Base-by-base conservation (phyloP, 352 stramenopile genomes). In the Globisporangium splendens region DNA sequence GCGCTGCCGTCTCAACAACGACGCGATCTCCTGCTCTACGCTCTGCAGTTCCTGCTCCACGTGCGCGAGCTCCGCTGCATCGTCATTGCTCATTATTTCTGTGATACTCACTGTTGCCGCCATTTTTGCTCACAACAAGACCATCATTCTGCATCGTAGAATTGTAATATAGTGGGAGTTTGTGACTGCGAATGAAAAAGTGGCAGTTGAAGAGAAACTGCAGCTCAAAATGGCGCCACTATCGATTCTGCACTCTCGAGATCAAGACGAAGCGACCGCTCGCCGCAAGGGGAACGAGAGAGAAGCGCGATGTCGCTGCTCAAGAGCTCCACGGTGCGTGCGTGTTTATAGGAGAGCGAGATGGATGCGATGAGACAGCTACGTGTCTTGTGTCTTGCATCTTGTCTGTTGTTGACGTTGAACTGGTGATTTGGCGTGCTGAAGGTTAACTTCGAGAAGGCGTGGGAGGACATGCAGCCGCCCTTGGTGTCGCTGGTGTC, bases 291-390 rank as follows among this genome's bases (percentile, higher is more conserved):
- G 28, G 10, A 35, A 35, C 28, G 28, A 35, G 28, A 35, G 28
- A n/a, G n/a, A n/a, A n/a, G n/a, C n/a, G n/a, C n/a, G n/a, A 93
- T 93, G 84, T 92, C 84, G 66, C 69, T 93, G 42, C 72, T 93
- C n/a, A 91, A 88, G 75, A 83, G 74, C 17, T 86, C 83, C 17
- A 81, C 75, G 60, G 84, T 92, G 69, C 18, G 77, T 41, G 7
- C 21, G 11, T 1, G 15, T 39, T 18, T n/a, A 10, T 49, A 10
- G 7, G 50, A 38, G 28, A 10, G 28, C 5, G 28, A 35, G 2
- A 35, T 0, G 7, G 5, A 10, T 8, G 5, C 28, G 28, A 35
- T 11, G 28, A 0, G 28, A 35, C 5, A 35, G 28, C 28, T 35
- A 35, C 28, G 28, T 10, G 28, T 11, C 5, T 35, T 8, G 28